A percentile compares a stretch with the other conserved stretches of the same genome.
Conservation (phyloP, 2,329 filamentous ascomycete genomes). For the Fusarium fujikuroi region DNA sequence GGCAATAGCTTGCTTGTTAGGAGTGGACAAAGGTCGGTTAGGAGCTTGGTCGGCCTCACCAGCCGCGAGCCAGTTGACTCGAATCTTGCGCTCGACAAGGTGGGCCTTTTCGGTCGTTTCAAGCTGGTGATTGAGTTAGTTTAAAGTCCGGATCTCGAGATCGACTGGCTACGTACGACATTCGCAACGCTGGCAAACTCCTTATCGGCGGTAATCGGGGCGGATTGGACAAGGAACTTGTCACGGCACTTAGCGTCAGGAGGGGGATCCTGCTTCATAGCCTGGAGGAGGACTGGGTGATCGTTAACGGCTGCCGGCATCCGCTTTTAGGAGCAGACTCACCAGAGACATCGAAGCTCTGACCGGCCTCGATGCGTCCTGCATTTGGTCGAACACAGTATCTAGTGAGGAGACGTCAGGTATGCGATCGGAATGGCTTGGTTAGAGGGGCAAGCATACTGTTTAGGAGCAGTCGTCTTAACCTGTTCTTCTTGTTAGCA, state of each 20-base stretch:
- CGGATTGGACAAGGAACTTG: slow-evolving; percentile 97
- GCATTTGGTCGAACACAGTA: slow-evolving; percentile 99
- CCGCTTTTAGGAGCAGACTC: slow-evolving; percentile 45
- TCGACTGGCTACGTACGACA: slow-evolving; percentile 70
- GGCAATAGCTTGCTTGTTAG: slow-evolving; percentile 52
- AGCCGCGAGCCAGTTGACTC: slow-evolving; percentile 83
- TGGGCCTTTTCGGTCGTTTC: slow-evolving; percentile 79
- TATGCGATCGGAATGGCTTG: slow-evolving; percentile 20
- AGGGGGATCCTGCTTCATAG: slow-evolving; percentile 95
- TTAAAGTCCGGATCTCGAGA: background rate
- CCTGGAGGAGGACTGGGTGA: slow-evolving; percentile 84
- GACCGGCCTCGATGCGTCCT: slow-evolving; percentile 90
- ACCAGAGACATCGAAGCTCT: slow-evolving; percentile 94
- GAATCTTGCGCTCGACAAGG: slow-evolving; percentile 95
- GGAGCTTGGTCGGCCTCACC: slow-evolving; percentile 51
- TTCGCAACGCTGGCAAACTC: slow-evolving; percentile 83
- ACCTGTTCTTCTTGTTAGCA: slow-evolving; percentile 68
- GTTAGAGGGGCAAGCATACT: slow-evolving; percentile 67
- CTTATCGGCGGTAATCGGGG: slow-evolving; percentile 83
- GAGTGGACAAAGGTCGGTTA: slow-evolving; percentile 50
- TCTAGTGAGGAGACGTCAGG: slow-evolving; percentile 60
- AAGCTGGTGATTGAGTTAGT: slow-evolving; percentile 66
- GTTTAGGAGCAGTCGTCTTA: slow-evolving; percentile 98
- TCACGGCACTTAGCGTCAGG: slow-evolving; percentile 90
- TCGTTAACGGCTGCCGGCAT: slow-evolving; percentile 21